Base-by-base conservation (phyloP, 352 stramenopile species). In the Pilasporangium apinafurcum region DNA sequence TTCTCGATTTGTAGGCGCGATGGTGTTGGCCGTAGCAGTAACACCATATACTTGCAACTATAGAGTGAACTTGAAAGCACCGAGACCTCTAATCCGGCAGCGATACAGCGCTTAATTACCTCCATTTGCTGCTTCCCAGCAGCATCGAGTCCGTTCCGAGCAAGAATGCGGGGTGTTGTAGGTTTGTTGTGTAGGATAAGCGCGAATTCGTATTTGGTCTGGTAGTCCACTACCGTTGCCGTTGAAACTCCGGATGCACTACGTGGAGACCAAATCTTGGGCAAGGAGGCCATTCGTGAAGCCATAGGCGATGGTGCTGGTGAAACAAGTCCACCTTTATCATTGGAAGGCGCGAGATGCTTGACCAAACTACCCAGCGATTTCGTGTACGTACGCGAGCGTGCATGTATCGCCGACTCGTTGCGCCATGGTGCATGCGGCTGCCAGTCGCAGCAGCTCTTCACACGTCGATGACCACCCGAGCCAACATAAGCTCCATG, bases 181-280 rank as follows among this genome's bases (percentile, higher is more conserved):
- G 78, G 78, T 22, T 86, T 89, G 48, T 92, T 90, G 57, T 87
- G 77, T 28, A 92, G 51, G 13, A 92, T 81, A 14, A 92, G 58
- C 10, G 81, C 81, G 42, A 91, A 92, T 44, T 92, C 78, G 51
- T 91, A 92, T 55, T 82, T 84, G 51, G 89, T 83, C 33, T 59
- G 76, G 41, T 73, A 84, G 40, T 85, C 77, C 4, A 62, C 48
- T 3, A 66, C 48, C 2, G 48, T 34, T 10, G 57, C 49, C 4
- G 59, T 46, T 1, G 65, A 56, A 1, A 72, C 71, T 0, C 45
- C 63, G 4, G 58, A 74, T 22, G 70, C 59, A 25, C 73, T 77
- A 5, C 72, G 65, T n/a, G 75, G 71, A 6, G 74, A 85, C 76
- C 74, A 89, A 36, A 88, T 79, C 54, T 77, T 78, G 30, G 78